A percentile compares a stretch with the other conserved stretches of the same genome.
phyloP scores from a whole-genome alignment of 2,329 filamentous ascomycete genomes.

The Neonectria coccinea region DNA sequence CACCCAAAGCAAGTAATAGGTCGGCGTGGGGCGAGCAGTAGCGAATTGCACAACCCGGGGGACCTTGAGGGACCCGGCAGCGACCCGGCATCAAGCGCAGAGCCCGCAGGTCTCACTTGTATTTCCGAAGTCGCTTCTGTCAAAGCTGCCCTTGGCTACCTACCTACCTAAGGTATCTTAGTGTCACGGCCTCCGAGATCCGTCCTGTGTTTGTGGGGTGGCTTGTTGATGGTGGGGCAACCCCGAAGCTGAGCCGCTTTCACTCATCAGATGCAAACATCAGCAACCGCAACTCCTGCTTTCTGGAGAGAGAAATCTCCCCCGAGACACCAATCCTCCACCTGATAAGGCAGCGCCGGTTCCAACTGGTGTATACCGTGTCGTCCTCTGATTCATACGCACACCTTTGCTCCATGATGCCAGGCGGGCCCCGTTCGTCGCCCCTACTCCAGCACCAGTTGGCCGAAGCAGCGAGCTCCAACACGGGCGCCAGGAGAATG shows the following conservation, averaged over 20 bases:
- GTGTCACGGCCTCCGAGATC: slow-evolving; percentile 22
- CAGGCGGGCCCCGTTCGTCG: slow-evolving; percentile 35
- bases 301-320: slow-evolving; percentile 3
- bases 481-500: slow-evolving; percentile 51
- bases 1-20: slow-evolving; percentile 1
- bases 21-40: slow-evolving; percentile 17
- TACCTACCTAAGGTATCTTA: neutral
- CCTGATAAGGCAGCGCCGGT: neutral
- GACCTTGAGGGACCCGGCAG: slow-evolving; percentile 10
- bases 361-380: neutral
- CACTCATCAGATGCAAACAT: slow-evolving; percentile 7
- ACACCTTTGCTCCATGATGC: slow-evolving; percentile 30
- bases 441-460: slow-evolving; percentile 38
- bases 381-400: neutral
- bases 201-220: slow-evolving; percentile 41
- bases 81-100: slow-evolving; percentile 1
- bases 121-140: slow-evolving; percentile 25
- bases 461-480: slow-evolving; percentile 36
- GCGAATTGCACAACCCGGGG: slow-evolving; percentile 17
- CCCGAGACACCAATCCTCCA: neutral
- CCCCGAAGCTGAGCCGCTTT: slow-evolving; percentile 27
- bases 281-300: neutral
- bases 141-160: slow-evolving; percentile 8
- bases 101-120: neutral
- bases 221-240: slow-evolving; percentile 40